phyloP scores from a whole-genome alignment of 345 rosid genomes.

The Rhodamnia rubescens region DNA sequence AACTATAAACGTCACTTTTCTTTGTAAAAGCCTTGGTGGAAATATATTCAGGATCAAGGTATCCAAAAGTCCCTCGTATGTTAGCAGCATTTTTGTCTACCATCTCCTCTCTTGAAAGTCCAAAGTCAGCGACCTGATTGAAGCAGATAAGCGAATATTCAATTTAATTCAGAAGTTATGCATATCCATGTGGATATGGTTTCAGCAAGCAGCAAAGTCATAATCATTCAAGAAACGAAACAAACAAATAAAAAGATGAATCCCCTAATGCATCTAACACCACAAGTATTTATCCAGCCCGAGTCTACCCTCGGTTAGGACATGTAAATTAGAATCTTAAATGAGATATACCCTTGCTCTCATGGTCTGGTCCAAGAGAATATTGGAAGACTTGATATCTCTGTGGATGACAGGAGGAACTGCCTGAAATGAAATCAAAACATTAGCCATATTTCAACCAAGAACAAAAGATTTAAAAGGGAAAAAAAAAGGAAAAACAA shows the following conservation, averaged over 20 bases:
- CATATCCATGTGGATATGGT: background rate
- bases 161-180: background rate
- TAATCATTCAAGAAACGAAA: background rate
- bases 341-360: conserved; percentile 70
- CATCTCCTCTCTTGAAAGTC: conserved; percentile 96
- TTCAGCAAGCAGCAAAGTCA: background rate
- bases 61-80: conserved; percentile 88
- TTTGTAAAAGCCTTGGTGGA: conserved; percentile 78
- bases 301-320: no score
- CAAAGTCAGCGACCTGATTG: conserved; percentile 89
- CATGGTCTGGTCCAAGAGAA: conserved; percentile 90
- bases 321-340: background rate
- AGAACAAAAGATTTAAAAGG: background rate
- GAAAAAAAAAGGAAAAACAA: background rate
- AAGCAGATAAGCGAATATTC: background rate
- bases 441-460: background rate
- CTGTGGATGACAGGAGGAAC: conserved; percentile 96
- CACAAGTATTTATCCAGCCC: no score
- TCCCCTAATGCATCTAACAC: background rate
- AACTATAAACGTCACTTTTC: conserved; percentile 96
- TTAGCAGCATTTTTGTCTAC: conserved; percentile 68
- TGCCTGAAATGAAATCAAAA: conserved; percentile 43
- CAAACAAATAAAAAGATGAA: background rate
- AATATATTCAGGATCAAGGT: conserved; percentile 94
- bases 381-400: conserved; percentile 93